Conservation (phyloP, 169 alveolate species). For the Besnoitia besnoiti region DNA sequence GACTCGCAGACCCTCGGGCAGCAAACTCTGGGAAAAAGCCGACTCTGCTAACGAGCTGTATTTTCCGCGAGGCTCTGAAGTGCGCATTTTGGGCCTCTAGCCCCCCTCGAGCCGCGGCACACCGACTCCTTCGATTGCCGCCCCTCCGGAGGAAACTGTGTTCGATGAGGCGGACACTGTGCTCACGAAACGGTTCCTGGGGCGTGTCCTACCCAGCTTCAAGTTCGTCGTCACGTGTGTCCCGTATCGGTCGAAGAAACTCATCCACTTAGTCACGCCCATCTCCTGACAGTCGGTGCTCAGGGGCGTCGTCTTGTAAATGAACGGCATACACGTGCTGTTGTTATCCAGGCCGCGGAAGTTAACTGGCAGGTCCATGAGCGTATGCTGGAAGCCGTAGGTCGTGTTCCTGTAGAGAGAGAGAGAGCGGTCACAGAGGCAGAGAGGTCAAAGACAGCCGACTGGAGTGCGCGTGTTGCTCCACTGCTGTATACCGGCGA, state of each 20-base stretch:
- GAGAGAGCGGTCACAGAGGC: too few species aligned
- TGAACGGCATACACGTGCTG: slow-evolving; percentile 75
- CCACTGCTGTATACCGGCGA: neutral
- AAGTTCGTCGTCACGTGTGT: slow-evolving; percentile 82
- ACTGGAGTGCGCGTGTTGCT: neutral
- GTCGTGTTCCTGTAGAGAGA: slow-evolving; percentile 69
- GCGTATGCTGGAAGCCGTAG: slow-evolving; percentile 76
- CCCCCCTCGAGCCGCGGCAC: too few species aligned
- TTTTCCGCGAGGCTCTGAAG: too few species aligned
- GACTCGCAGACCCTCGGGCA: too few species aligned
- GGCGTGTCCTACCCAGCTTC: slow-evolving; percentile 77
- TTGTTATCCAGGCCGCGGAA: slow-evolving; percentile 74
- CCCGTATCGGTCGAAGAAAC: slow-evolving; percentile 80
- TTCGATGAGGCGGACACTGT: too few species aligned
- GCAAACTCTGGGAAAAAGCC: too few species aligned
- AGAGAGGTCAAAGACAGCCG: too few species aligned
- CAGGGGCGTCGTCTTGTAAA: slow-evolving; percentile 73
- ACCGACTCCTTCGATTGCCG: too few species aligned
- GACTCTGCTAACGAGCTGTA: too few species aligned
- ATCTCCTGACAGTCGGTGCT: slow-evolving; percentile 70
- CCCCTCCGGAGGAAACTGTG: too few species aligned
- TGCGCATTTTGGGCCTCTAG: too few species aligned
- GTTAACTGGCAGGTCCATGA: slow-evolving; percentile 72
- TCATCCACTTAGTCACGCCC: slow-evolving; percentile 79
- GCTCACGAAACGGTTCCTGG: too few species aligned